Evolutionary conservation across 495 filamentous ascomycete genomes (phyloP), one percentile per base, ranked within the genome.

Genomic region (Wilcoxina mikolae): DNA sequence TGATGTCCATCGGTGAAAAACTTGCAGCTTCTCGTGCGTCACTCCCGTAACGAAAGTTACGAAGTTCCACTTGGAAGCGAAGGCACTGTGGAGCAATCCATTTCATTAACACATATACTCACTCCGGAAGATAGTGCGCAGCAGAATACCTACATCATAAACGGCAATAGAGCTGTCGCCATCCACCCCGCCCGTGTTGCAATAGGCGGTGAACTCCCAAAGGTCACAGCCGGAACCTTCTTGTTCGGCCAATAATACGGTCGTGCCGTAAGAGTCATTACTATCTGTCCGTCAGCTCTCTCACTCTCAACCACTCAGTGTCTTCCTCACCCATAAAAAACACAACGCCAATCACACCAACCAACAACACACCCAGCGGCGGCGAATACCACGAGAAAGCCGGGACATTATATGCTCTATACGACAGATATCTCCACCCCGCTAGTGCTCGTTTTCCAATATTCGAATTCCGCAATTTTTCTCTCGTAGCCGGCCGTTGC

Each of bases 161-260:
- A 74, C 1, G 78, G 76, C 23, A 77, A 54, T 42, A 71, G 68
- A 0, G 72, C 76, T 10, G 74, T 41, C 4, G 74, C 70, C 70
- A 79, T 73, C 64, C 72, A 74, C 7, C 75, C 78, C 0, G 72
- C 56, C 17, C 77, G 60, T 0, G 74, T 74, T 3, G 74, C 73
- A 26, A 78, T 67, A 2, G 77, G 74, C 10, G 77, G 76, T 0
- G 69, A 71, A 56, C 58, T 61, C 5, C 75, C 76, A 50, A 70
- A 77, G 33, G 62, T 69, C 20, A 71, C 35, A 1, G 35, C 35
- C 3, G n/a, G n/a, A 1, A 60, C 67, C 27, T 55, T 60, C 3
- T 66, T 70, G 35, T 73, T 74, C 2, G 76, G 71, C 74, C 76
- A 79, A 64, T 80, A 80, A 53, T 79, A 79, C 0, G 77, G 76